These are phyloP conservation scores for Mycena floridula DNA, from an alignment of 768 basidiomycete species.

Conservation along the genomic window DNA sequence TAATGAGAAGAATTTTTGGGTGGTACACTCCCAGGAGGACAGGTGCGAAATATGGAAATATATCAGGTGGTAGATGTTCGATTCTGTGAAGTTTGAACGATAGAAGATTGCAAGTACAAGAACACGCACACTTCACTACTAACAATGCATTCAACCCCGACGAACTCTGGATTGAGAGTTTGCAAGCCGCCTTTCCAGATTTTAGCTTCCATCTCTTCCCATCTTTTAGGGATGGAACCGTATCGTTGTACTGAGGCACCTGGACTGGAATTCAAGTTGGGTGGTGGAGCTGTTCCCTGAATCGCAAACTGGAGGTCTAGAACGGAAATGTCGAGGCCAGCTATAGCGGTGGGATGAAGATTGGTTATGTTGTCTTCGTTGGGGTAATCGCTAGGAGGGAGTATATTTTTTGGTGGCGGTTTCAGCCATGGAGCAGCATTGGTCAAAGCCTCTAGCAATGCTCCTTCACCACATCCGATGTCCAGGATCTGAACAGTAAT, in stretches of 20 bases:
- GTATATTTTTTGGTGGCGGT: constrained; percentile 30
- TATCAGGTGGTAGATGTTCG: constrained; percentile 63
- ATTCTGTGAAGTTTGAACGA: constrained; percentile 40
- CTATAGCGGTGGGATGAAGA: constrained; percentile 49
- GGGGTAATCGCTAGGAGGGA: constrained; percentile 18
- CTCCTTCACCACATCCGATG: constrained; percentile 80
- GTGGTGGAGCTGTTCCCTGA: constrained; percentile 37
- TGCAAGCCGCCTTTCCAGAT: constrained; percentile 77
- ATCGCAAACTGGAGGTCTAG: constrained; percentile 51
- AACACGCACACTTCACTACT: constrained; percentile 72
- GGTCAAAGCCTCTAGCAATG: constrained; percentile 61
- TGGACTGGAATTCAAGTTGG: neutral
- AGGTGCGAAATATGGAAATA: constrained; percentile 61
- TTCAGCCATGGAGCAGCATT: constrained; percentile 71
- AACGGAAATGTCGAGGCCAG: constrained; percentile 62
- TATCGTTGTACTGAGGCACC: constrained; percentile 11
- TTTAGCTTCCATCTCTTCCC: constrained; percentile 61
- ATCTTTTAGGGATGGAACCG: constrained; percentile 30
- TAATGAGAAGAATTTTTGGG: constrained; percentile 68
- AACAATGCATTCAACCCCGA: constrained; percentile 65
- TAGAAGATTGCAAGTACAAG: constrained; percentile 5
- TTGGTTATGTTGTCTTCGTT: constrained; percentile 42
- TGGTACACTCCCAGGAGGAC: constrained; percentile 73
- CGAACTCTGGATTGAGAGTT: constrained; percentile 57
- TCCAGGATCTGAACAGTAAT: constrained; percentile 58